Percentiles rank a stretch among this genome's conserved stretches.
phyloP scores from a whole-genome alignment of 441 rosid species.

The Aleurites moluccanus region DNA sequence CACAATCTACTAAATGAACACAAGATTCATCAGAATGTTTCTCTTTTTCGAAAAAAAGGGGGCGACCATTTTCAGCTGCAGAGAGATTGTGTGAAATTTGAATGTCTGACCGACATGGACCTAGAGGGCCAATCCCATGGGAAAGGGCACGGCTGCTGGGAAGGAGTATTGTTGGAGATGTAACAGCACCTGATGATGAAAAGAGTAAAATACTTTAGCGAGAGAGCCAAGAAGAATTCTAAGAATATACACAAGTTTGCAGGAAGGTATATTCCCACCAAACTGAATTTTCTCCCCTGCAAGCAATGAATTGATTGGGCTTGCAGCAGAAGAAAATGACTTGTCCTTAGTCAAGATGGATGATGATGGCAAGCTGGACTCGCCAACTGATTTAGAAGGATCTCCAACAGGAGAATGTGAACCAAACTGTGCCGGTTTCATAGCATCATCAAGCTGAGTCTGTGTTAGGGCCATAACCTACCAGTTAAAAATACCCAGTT shows the following conservation, averaged over 20 bases:
- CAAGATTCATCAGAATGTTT: constrained; percentile 55
- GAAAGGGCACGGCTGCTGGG: constrained; percentile 50
- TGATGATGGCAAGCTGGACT: constrained; percentile 51
- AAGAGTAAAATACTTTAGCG: constrained; percentile 18
- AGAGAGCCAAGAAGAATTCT: neutral
- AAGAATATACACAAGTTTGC: neutral
- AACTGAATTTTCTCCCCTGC: constrained; percentile 97
- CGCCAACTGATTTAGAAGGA: constrained; percentile 47
- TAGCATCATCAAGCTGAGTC: constrained; percentile 90
- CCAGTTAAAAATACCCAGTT: constrained; percentile 30
- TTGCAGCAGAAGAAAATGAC: constrained; percentile 63
- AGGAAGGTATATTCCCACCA: constrained; percentile 53
- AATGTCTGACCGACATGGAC: constrained; percentile 47
- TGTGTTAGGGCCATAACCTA: constrained; percentile 88
- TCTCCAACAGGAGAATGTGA: constrained; percentile 68
- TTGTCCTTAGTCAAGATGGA: constrained; percentile 60
- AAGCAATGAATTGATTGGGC: constrained; percentile 82
- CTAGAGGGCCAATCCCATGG: constrained; percentile 64
- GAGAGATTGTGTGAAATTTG: constrained; percentile 46
- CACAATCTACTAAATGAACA: constrained; percentile 64
- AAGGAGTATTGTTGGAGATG: constrained; percentile 77
- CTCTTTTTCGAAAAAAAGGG: constrained; percentile 73
- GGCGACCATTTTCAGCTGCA: constrained; percentile 50
- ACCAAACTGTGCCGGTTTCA: constrained; percentile 78
- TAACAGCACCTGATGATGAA: constrained; percentile 74